These are phyloP conservation scores for Lasiodiplodia sp. DNA, from an alignment of 2,329 filamentous ascomycete species.

Conservation along the genomic window DNA sequence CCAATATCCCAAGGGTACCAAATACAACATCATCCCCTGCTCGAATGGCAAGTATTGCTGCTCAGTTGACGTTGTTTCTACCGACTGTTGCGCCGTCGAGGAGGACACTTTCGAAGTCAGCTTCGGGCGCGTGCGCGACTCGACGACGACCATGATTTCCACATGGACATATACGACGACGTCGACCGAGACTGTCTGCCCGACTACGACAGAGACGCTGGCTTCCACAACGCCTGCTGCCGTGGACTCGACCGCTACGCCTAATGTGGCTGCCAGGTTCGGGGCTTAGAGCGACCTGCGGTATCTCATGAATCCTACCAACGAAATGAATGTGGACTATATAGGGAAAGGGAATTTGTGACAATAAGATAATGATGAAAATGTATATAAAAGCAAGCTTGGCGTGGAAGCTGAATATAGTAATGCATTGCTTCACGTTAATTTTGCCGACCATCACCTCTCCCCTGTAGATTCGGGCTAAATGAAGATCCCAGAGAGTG, in stretches of 20 bases:
- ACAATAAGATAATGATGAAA: too few species aligned
- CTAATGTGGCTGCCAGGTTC: background rate
- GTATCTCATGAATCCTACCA: background rate
- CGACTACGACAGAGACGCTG: slow-evolving; percentile 32
- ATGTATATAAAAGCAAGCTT: too few species aligned
- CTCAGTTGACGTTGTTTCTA: background rate
- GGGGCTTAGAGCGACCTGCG: background rate
- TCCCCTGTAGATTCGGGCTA: too few species aligned
- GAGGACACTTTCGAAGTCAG: slow-evolving; percentile 12
- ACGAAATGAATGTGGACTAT: background rate
- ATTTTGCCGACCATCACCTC: too few species aligned
- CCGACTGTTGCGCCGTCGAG: background rate
- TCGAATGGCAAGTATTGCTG: slow-evolving; percentile 10
- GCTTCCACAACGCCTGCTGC: background rate
- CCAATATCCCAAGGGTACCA: background rate
- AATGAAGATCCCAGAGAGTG: too few species aligned
- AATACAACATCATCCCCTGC: slow-evolving; percentile 10
- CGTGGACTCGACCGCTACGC: background rate
- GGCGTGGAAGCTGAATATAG: too few species aligned
- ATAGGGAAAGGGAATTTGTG: too few species aligned
- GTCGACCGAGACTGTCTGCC: slow-evolving; percentile 28
- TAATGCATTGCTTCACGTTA: too few species aligned
- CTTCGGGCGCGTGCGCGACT: background rate
- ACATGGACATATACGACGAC: background rate
- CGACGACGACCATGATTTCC: background rate